Percentiles rank a stretch among this genome's conserved stretches.
Evolutionary conservation across 257 asterid genomes (phyloP).

Genomic region (Gentiana straminea): DNA sequence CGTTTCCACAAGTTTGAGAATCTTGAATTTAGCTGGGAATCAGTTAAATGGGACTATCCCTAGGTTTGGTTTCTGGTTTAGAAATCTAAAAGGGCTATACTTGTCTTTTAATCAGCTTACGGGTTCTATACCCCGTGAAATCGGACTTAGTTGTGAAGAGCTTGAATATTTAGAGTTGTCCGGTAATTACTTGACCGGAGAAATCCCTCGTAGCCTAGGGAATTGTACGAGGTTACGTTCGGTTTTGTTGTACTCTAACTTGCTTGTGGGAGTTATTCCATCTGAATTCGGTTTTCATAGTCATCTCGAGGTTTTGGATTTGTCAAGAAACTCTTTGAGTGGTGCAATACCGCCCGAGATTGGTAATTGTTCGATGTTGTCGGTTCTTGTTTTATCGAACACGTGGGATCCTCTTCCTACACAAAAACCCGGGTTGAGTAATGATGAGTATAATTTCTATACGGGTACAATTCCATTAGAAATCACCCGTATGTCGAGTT

Average conservation of each 20-base stretch:
- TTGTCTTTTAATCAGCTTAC: slow-evolving; percentile 70
- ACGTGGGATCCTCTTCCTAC: slow-evolving; percentile 64
- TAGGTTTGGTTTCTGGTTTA: slow-evolving; percentile 38
- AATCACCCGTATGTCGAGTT: slow-evolving; percentile 43
- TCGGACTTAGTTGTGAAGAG: slow-evolving; percentile 57
- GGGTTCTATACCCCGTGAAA: slow-evolving; percentile 57
- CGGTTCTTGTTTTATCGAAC: slow-evolving; percentile 69
- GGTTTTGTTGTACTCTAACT: slow-evolving; percentile 54
- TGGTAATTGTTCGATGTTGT: slow-evolving; percentile 58
- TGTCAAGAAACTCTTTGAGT: slow-evolving; percentile 77
- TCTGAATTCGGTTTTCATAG: slow-evolving; percentile 52
- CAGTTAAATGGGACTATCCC: slow-evolving; percentile 56
- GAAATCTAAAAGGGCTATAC: slow-evolving; percentile 58
- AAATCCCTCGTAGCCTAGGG: slow-evolving; percentile 56
- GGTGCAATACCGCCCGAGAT: slow-evolving; percentile 56
- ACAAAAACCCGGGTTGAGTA: slow-evolving; percentile 24
- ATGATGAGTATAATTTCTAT: slow-evolving; percentile 65
- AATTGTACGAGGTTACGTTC: slow-evolving; percentile 55
- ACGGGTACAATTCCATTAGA: slow-evolving; percentile 59
- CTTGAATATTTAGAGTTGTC: slow-evolving; percentile 78
- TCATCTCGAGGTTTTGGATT: slow-evolving; percentile 71
- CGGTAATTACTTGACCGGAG: slow-evolving; percentile 49
- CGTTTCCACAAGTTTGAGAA: slow-evolving; percentile 32
- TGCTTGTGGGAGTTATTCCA: slow-evolving; percentile 70
- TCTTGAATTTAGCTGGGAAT: slow-evolving; percentile 84